Conservation (phyloP, 208 protist genomes). For the Porcisia hertigi region DNA sequence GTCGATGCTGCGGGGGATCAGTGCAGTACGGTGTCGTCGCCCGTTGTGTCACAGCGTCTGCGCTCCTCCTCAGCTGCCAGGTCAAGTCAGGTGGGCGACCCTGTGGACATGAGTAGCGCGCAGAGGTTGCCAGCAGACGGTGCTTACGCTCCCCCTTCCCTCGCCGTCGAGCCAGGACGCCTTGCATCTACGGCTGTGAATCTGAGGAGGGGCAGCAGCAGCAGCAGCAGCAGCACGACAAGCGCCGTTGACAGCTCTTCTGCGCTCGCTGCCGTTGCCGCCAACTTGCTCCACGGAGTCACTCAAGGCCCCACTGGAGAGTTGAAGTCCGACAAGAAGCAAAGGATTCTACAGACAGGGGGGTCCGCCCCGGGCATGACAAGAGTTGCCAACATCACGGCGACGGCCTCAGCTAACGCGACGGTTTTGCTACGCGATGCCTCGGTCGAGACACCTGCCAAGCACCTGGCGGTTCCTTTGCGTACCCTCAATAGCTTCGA, state of each 20-base stretch:
- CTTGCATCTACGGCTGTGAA: not conserved
- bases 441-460: not conserved
- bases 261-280: not conserved
- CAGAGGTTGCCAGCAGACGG: not conserved
- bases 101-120: not conserved
- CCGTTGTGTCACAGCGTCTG: not conserved
- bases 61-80: not conserved
- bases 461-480: not conserved
- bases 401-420: constrained; percentile 12
- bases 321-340: not conserved
- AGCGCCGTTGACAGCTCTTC: not conserved
- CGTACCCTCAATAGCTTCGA: constrained; percentile 5
- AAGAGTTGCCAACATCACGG: not conserved
- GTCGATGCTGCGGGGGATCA: not conserved
- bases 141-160: not conserved
- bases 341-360: not conserved
- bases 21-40: not conserved
- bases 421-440: not conserved
- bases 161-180: not conserved
- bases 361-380: not conserved
- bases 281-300: not conserved
- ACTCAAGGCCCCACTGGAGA: not conserved
- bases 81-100: not conserved
- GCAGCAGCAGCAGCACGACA: not conserved
- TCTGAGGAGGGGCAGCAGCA: not conserved